These are phyloP conservation scores for Phialophora verrucosa DNA, from an alignment of 2,329 filamentous ascomycete genomes.

Conservation along the genomic window DNA sequence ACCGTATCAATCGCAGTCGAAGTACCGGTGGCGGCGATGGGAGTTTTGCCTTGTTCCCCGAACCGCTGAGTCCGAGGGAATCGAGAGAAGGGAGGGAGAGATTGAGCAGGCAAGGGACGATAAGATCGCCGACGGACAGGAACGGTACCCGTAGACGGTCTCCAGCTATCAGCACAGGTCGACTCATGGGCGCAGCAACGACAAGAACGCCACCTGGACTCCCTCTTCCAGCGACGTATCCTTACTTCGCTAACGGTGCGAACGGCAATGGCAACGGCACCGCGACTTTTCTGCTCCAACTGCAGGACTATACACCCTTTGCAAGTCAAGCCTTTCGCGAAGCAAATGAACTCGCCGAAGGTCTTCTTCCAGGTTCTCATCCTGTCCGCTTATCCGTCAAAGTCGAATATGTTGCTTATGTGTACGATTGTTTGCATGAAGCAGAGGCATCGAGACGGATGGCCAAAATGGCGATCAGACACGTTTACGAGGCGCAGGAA, in stretches of 20 bases:
- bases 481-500: conserved; percentile 89
- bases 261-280: conserved; percentile 45
- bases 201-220: conserved; percentile 44
- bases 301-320: conserved; percentile 76
- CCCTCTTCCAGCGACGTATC: conserved; percentile 25
- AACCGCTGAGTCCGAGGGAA: conserved; percentile 37
- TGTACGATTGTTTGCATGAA: conserved; percentile 92
- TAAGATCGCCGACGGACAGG: conserved; percentile 48
- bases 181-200: conserved; percentile 56
- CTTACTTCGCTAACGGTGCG: conserved; percentile 20
- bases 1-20: conserved; percentile 44
- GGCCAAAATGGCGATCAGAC: conserved; percentile 81
- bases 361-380: conserved; percentile 82
- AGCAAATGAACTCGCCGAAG: conserved; percentile 74
- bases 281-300: conserved; percentile 78
- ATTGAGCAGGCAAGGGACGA: conserved; percentile 46
- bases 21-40: conserved; percentile 23
- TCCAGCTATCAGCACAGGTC: conserved; percentile 62
- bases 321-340: conserved; percentile 81
- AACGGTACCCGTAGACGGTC: conserved; percentile 45
- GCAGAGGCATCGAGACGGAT: conserved; percentile 74
- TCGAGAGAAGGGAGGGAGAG: conserved; percentile 19
- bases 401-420: conserved; percentile 88
- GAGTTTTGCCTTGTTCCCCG: conserved; percentile 36
- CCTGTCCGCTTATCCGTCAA: conserved; percentile 88